phyloP scores from a whole-genome alignment of 2,329 filamentous ascomycete species.

The Xylariaceae sp. region DNA sequence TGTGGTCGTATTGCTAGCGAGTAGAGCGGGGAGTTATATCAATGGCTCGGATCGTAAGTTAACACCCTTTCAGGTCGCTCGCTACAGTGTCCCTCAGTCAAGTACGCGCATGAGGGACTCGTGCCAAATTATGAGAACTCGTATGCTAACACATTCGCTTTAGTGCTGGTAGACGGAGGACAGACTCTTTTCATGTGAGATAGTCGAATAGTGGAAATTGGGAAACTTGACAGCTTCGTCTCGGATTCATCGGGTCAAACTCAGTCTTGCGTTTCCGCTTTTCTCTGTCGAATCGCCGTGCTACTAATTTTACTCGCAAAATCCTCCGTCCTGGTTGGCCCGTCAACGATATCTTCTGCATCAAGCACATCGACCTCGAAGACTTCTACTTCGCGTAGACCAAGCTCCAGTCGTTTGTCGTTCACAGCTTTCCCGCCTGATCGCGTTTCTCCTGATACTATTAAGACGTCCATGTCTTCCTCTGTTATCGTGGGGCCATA shows the following conservation, averaged over 20 bases:
- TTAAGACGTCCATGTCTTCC: constrained; percentile 70
- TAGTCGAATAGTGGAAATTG: background rate
- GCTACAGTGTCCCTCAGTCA: too few species aligned
- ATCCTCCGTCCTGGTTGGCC: constrained; percentile 44
- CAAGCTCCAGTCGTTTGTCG: constrained; percentile 68
- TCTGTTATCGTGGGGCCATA: constrained; percentile 90
- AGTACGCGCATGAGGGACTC: too few species aligned
- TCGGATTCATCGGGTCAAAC: background rate
- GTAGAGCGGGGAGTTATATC: constrained; percentile 62
- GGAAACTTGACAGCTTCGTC: background rate
- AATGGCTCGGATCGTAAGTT: constrained; percentile 54
- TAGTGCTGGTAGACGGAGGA: constrained; percentile 58
- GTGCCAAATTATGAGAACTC: too few species aligned
- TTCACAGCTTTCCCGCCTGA: constrained; percentile 83
- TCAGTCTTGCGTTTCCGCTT: constrained; percentile 23
- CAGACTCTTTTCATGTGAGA: constrained; percentile 31
- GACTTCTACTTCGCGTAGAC: constrained; percentile 71
- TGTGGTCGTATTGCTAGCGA: constrained; percentile 56
- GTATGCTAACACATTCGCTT: constrained; percentile 2
- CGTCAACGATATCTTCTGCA: constrained; percentile 51
- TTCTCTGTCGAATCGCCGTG: constrained; percentile 67
- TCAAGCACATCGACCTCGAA: constrained; percentile 90
- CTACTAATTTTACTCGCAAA: constrained; percentile 89
- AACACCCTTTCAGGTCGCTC: too few species aligned
- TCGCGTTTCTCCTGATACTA: constrained; percentile 85